phyloP scores from a whole-genome alignment of 805 yeast genomes.

The Ascoidea tarda region DNA sequence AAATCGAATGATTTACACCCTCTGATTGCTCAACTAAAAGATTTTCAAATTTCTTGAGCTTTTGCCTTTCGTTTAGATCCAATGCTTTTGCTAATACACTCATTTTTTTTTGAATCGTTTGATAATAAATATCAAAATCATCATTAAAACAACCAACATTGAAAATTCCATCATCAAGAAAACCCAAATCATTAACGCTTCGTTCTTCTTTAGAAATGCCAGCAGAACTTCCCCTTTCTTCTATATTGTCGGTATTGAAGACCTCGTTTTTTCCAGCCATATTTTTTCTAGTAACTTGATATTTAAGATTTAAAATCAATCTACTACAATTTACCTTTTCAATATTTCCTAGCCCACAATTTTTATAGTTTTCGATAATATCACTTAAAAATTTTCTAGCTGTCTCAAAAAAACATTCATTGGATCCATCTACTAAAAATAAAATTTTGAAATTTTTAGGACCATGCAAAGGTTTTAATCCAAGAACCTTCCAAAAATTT shows the following conservation, averaged over 20 bases:
- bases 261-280: background rate
- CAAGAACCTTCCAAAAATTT: slow-evolving; percentile 41
- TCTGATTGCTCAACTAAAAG: slow-evolving; percentile 15
- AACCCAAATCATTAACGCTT: background rate
- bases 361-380: slow-evolving; percentile 28
- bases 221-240: background rate
- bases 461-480: slow-evolving; percentile 37
- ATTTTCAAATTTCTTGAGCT: background rate
- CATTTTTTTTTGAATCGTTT: slow-evolving; percentile 14
- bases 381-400: slow-evolving; percentile 23
- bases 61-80: background rate
- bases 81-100: slow-evolving; percentile 4
- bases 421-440: slow-evolving; percentile 20
- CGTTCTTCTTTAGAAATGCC: background rate
- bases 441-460: slow-evolving; percentile 38
- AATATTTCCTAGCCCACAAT: slow-evolving; percentile 32
- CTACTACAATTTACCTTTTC: slow-evolving; percentile 18
- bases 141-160: slow-evolving; percentile 2
- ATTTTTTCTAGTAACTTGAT: background rate
- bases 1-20: slow-evolving; percentile 14
- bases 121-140: slow-evolving; percentile 14
- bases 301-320: background rate
- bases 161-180: slow-evolving; percentile 2
- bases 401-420: slow-evolving; percentile 16
- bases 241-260: background rate